Percentiles rank a stretch among this genome's conserved stretches.
These are phyloP conservation scores for Phytophthora kernoviae DNA, from an alignment of 352 stramenopile species.

Conservation along the genomic window DNA sequence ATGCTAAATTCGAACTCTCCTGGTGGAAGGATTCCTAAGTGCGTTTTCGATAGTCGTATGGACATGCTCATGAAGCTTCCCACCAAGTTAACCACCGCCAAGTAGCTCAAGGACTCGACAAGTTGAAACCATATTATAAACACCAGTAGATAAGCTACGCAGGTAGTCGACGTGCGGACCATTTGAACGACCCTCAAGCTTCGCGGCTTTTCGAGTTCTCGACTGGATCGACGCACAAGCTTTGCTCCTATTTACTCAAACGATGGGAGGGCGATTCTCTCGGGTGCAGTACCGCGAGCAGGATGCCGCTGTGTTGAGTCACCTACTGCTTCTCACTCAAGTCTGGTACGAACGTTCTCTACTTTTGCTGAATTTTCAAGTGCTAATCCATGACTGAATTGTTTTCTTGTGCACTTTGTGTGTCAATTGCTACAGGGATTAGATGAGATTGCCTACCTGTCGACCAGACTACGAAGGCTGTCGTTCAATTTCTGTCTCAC, in stretches of 20 bases:
- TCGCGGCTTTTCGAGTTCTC: slow-evolving; percentile 19
- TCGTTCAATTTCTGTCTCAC: slow-evolving; percentile 85
- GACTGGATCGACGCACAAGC: neutral
- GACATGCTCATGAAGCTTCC: too few relatives aligned
- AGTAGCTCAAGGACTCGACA: too few relatives aligned
- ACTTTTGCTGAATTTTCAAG: neutral
- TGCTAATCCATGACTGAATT: slow-evolving; percentile 2
- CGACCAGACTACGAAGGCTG: slow-evolving; percentile 48
- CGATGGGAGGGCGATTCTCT: slow-evolving; percentile 75
- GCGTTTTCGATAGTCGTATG: neutral
- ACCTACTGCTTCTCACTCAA: slow-evolving; percentile 73
- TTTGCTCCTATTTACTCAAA: neutral
- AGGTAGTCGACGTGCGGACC: too few relatives aligned
- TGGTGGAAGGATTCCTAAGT: too few relatives aligned
- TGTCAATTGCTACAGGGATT: slow-evolving; percentile 35
- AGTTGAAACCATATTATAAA: too few relatives aligned
- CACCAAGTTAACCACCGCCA: too few relatives aligned
- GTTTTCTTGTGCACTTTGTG: too few relatives aligned
- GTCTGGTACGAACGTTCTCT: slow-evolving; percentile 42
- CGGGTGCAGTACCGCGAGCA: slow-evolving; percentile 78
- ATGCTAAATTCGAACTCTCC: too few relatives aligned
- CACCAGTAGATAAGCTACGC: too few relatives aligned
- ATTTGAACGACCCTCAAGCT: slow-evolving; percentile 7
- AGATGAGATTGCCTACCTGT: slow-evolving; percentile 64
- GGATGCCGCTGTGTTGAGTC: slow-evolving; percentile 60